Conservation (phyloP, 2,329 filamentous ascomycete species). For the Penicillium griseofulvum region DNA sequence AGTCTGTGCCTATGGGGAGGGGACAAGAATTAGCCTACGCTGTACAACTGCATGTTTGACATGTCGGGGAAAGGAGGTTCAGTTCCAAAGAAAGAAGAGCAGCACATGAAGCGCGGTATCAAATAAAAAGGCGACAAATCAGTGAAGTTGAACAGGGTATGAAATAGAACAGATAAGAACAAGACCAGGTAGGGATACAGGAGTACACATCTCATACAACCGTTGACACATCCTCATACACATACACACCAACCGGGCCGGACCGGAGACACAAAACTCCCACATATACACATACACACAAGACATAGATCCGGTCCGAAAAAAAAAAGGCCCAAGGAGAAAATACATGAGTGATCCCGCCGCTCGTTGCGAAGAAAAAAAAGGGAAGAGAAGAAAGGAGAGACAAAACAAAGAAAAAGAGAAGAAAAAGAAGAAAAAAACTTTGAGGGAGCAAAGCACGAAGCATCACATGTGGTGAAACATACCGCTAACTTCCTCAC, state of each 20-base stretch:
- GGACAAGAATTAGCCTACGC: conserved; percentile 44
- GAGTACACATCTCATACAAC: conserved; percentile 16
- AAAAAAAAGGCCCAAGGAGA: conserved; percentile 4
- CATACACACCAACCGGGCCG: conserved; percentile 6
- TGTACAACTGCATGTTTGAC: conserved; percentile 21
- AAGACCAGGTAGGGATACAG: conserved; percentile 35
- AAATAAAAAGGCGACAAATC: conserved; percentile 17
- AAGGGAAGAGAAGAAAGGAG: not conserved
- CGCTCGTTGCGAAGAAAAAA: conserved; percentile 14
- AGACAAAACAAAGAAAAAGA: not conserved
- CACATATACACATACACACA: conserved; percentile 18
- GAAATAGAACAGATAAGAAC: conserved; percentile 9
- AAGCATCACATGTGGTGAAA: conserved; percentile 81
- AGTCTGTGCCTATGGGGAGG: conserved; percentile 40
- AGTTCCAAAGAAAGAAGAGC: conserved; percentile 18
- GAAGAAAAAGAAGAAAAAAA: not conserved
- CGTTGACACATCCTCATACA: conserved; percentile 15
- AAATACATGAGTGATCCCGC: conserved; percentile 12
- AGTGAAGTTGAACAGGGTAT: conserved; percentile 27
- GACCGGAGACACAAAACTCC: conserved; percentile 9
- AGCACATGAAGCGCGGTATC: conserved; percentile 18
- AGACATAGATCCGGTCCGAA: conserved; percentile 4
- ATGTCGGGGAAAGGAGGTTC: conserved; percentile 14
- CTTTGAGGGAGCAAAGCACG: conserved; percentile 10
- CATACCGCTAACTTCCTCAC: conserved; percentile 91